These are phyloP conservation scores for Rubia balearica DNA, from an alignment of 305 asterid species.

Conservation along the genomic window DNA sequence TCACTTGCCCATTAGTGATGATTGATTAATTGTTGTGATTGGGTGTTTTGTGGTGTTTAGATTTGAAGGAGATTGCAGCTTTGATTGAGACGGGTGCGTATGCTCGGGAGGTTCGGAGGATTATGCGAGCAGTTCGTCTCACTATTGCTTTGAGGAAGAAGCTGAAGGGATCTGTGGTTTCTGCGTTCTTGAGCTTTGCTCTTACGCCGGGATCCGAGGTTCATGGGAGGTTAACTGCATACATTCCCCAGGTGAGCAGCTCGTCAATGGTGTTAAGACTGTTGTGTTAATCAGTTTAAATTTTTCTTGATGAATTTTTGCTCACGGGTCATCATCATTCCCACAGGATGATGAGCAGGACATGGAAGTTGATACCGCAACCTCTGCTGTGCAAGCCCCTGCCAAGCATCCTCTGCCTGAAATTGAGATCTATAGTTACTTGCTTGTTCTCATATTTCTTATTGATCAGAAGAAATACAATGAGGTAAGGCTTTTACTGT, in stretches of 20 bases:
- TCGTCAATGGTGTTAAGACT: not conserved
- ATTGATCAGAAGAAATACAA: slow-evolving; percentile 70
- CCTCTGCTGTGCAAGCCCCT: slow-evolving; percentile 53
- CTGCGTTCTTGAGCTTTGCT: slow-evolving; percentile 52
- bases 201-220: slow-evolving; percentile 77
- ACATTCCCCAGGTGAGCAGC: slow-evolving; percentile 57
- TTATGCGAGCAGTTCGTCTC: slow-evolving; percentile 63
- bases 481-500: slow-evolving; percentile 43
- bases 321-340: slow-evolving; percentile 3
- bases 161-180: slow-evolving; percentile 50
- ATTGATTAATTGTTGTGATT: not conserved
- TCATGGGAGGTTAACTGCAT: slow-evolving; percentile 54
- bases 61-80: slow-evolving; percentile 67
- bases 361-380: slow-evolving; percentile 72
- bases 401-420: slow-evolving; percentile 70
- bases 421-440: slow-evolving; percentile 77
- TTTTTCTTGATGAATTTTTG: not conserved
- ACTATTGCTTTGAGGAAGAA: slow-evolving; percentile 75
- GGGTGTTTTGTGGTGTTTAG: slow-evolving; percentile 26
- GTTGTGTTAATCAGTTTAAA: not conserved
- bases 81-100: slow-evolving; percentile 80
- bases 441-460: slow-evolving; percentile 66
- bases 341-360: slow-evolving; percentile 65
- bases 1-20: not conserved
- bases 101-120: slow-evolving; percentile 72